These are phyloP conservation scores for Escallonia rubra DNA, from an alignment of 129 eudicot species.

Conservation along the genomic window DNA sequence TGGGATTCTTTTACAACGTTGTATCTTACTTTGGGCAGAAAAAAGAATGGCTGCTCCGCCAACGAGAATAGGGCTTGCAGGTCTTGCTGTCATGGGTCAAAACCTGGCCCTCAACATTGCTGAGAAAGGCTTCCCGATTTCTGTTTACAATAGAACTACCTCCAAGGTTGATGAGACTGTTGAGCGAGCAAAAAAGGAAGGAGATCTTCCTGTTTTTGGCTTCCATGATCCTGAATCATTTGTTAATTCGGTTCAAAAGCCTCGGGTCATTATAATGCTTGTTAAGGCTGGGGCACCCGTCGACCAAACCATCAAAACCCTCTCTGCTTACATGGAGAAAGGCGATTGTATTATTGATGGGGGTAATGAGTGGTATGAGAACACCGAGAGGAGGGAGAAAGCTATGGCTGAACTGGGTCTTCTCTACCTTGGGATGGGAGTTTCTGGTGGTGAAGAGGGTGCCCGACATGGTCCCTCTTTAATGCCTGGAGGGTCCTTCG, in stretches of 20 bases:
- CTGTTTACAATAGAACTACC: slow-evolving; percentile 64
- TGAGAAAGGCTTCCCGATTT: slow-evolving; percentile 75
- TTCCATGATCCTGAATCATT: slow-evolving; percentile 63
- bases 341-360: slow-evolving; percentile 72
- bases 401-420: slow-evolving; percentile 51
- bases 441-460: slow-evolving; percentile 79
- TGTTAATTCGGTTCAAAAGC: slow-evolving; percentile 63
- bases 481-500: slow-evolving; percentile 76
- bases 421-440: slow-evolving; percentile 74
- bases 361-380: slow-evolving; percentile 77
- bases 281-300: slow-evolving; percentile 77
- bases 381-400: slow-evolving; percentile 71
- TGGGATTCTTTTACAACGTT: background rate
- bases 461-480: slow-evolving; percentile 63
- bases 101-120: slow-evolving; percentile 82
- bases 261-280: slow-evolving; percentile 66
- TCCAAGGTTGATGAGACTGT: slow-evolving; percentile 71
- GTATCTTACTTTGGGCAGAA: background rate
- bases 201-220: slow-evolving; percentile 62
- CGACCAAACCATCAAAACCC: slow-evolving; percentile 64
- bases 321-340: slow-evolving; percentile 59
- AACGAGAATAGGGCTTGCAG: slow-evolving; percentile 81
- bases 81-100: slow-evolving; percentile 86
- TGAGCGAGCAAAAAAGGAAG: slow-evolving; percentile 54
- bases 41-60: slow-evolving; percentile 44